Conservation (phyloP, 176 grass and related monocot species). For the Carex kokanica region DNA sequence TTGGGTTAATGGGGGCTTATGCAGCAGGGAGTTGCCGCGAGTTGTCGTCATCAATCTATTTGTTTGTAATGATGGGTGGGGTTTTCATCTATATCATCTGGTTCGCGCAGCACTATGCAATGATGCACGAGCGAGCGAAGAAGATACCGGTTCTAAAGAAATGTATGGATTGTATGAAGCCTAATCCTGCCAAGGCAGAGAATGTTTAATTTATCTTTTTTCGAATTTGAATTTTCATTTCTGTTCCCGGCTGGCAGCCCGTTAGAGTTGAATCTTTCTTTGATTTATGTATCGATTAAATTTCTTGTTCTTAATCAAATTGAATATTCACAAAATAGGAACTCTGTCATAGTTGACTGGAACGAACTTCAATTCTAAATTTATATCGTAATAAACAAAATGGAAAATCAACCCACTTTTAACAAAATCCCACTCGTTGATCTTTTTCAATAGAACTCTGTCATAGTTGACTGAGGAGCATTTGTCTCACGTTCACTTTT, state of each 20-base stretch:
- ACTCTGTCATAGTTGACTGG: no score
- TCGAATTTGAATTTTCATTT: not conserved
- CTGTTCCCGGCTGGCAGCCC: not conserved
- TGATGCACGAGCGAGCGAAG: not conserved
- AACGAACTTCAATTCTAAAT: no score
- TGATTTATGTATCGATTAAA: not conserved
- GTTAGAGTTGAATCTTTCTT: not conserved
- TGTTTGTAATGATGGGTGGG: slow-evolving; percentile 35
- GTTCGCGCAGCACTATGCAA: not conserved
- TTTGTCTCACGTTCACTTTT: no score
- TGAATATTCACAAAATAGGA: not conserved
- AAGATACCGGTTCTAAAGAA: not conserved
- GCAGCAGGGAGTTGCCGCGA: slow-evolving; percentile 43
- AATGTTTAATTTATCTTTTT: not conserved
- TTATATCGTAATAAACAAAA: no score
- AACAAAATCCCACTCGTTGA: no score
- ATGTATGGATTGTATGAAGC: not conserved
- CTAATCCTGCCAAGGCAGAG: not conserved
- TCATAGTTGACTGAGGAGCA: no score
- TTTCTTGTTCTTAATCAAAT: not conserved
- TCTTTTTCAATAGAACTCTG: no score
- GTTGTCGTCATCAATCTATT: slow-evolving; percentile 32
- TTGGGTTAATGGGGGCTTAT: slow-evolving; percentile 54
- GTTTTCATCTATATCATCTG: slow-evolving; percentile 42
- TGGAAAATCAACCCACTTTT: no score